These are phyloP conservation scores for Verticillium nubilum DNA, from an alignment of 2,329 filamentous ascomycete genomes.

Conservation along the genomic window DNA sequence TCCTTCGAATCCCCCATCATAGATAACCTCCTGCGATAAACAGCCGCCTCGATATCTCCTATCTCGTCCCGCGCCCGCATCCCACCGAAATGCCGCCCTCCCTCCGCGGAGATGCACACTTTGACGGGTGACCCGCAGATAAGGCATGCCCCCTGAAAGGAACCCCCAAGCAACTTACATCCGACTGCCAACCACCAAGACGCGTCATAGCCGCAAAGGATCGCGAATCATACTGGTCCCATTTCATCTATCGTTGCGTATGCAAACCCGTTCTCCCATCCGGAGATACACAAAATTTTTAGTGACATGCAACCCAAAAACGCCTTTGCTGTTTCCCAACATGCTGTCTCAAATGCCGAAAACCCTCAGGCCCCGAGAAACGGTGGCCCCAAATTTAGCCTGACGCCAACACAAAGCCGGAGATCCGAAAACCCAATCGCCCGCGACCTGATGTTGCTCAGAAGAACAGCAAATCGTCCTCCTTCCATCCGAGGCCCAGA, in stretches of 20 bases:
- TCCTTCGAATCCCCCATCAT: not conserved
- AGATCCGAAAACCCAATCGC: not conserved
- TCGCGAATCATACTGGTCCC: not conserved
- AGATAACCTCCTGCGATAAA: not conserved
- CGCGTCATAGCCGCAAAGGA: not conserved
- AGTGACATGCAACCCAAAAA: not conserved
- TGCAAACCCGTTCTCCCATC: not conserved
- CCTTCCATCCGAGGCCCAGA: constrained; percentile 59
- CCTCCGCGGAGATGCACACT: not conserved
- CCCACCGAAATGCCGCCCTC: not conserved
- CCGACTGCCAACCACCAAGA: not conserved
- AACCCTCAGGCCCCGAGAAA: not conserved
- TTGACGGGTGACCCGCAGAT: constrained; percentile 9
- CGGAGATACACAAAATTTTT: not conserved
- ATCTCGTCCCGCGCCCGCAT: not conserved
- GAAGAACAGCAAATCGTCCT: constrained; percentile 72
- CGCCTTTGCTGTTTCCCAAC: not conserved
- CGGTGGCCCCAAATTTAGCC: not conserved
- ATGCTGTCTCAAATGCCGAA: not conserved
- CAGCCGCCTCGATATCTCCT: not conserved
- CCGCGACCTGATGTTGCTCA: constrained; percentile 26
- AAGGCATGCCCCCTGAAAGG: not conserved
- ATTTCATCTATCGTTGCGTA: not conserved
- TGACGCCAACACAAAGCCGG: not conserved
- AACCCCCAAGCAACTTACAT: not conserved